Evolutionary conservation across 2,329 filamentous ascomycete genomes (phyloP).

Genomic region (Diplodia corticola): DNA sequence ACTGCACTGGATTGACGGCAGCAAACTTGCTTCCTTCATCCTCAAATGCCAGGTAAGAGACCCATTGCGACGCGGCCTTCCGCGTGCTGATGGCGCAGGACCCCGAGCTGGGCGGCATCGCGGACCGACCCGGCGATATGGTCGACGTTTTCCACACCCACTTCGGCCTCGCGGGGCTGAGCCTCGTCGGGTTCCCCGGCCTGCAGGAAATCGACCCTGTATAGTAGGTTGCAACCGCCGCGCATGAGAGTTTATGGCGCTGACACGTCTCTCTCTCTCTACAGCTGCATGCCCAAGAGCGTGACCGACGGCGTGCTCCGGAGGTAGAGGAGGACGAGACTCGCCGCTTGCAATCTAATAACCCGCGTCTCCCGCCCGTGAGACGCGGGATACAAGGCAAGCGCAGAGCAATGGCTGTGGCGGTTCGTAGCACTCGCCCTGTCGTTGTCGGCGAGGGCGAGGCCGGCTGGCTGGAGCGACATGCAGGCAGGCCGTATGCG

Average conservation of each 20-base stretch:
- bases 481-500: neutral
- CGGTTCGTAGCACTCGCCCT: neutral
- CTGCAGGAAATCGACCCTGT: constrained; percentile 81
- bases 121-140: constrained; percentile 89
- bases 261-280: constrained; percentile 6
- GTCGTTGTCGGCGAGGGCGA: neutral
- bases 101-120: constrained; percentile 76
- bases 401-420: constrained; percentile 4
- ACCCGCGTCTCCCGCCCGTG: constrained; percentile 55
- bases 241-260: neutral
- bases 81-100: constrained; percentile 53
- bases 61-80: constrained; percentile 39
- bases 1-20: constrained; percentile 88
- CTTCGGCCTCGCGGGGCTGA: constrained; percentile 86
- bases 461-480: neutral
- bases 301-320: constrained; percentile 40
- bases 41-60: constrained; percentile 67
- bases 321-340: constrained; percentile 16
- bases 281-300: constrained; percentile 44
- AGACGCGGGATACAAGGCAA: constrained; percentile 64
- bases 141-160: constrained; percentile 96
- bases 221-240: constrained; percentile 60
- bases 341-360: constrained; percentile 69
- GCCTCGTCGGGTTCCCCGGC: constrained; percentile 75
- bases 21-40: constrained; percentile 79